Evolutionary conservation across 768 basidiomycete species (phyloP), one percentile per base, ranked within the genome.

Genomic region (Kwoniella dendrophila): DNA sequence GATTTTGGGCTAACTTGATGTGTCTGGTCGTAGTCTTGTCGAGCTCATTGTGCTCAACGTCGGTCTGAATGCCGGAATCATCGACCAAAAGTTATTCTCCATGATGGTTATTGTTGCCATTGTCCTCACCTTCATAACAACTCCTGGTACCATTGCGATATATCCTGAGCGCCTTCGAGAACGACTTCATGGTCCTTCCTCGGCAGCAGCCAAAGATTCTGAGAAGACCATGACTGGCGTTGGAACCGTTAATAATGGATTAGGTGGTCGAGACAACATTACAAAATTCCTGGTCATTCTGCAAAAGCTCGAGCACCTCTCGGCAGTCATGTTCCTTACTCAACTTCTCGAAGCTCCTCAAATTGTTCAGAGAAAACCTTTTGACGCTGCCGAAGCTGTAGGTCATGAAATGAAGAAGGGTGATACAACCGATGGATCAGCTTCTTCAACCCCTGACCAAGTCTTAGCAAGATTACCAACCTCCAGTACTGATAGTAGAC

Each of bases 41-140:
- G 92, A 94, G 76, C 85, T 94, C 29, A 93, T 96, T 66, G 92
- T 93, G 7, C 85, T 94, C 72, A 96, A 96, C 73, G 86, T 94
- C 65, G 92, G 92, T 51, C 82, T 90, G 7, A 77, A 82, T 63
- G 90, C 90, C 2, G 79, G 80, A 12, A 86, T 90, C 57, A 82
- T 98, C 49, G 77, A 81, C 63, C 69, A 77, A 30, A 83, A 85
- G 26, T 84, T 88, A 11, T 92, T 94, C 82, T 89, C 90, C 0
- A 92, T 93, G 89, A 91, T 94, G 66, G 91, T 94, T 62, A 81
- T 93, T 20, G 49, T 85, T 62, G 78, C 88, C 3, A 80, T 91
- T 41, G 80, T 91, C 50, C 81, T 92, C 45, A 92, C 91, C 0
- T 87, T 90, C 81, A 84, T 90, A 59, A 91, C 90, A 3, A 93